Base-by-base conservation (phyloP, 352 stramenopile genomes). In the Globisporangium polare region DNA sequence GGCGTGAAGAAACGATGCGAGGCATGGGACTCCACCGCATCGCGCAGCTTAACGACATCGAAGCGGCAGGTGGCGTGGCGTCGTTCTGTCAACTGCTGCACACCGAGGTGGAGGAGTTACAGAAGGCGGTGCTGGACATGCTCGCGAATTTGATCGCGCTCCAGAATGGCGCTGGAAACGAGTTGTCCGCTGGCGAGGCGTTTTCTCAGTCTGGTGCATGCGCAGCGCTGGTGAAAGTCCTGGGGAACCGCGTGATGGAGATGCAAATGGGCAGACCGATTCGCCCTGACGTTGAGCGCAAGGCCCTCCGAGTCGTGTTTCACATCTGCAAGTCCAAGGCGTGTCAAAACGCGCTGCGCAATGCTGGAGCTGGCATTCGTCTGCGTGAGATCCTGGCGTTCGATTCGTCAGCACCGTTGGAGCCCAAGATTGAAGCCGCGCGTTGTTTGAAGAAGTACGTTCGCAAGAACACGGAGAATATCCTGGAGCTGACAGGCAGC, bases 31-130 rank as follows among this genome's bases (percentile, higher is more conserved):
- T 83, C 1, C 83, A 94, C 51, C 83, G 78, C 54, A 72, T 95
- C 20, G 75, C 83, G 18, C 84, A 95, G 66, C 70, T 95, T 2
- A 95, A 95, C 62, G 86, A 95, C 62, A 73, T 95, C 18, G 84
- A 92, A 54, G 78, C 80, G 6, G 84, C 82, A n/a, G 86, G 86
- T 37, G 86, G 86, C 7, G 74, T 95, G 20, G 63, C 64, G 1
- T 83, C 83, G 9, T 91, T 95, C 43, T 93, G 83, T 51, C 68
- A 88, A 15, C 49, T 95, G 37, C 66, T 94, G 1, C 65, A 73
- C 10, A 83, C 73, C 0, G 75, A 86, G 26, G 65, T 78, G 1
- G 76, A 83, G 53, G 71, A 81, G 17, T 45, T 90, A 4, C 80
- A 92, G 51, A 77, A 78, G 53, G 73, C 71, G 3, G 61, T 74